Evolutionary conservation across 257 asterid species (phyloP).

Genomic region (Solanum sejunctum): DNA sequence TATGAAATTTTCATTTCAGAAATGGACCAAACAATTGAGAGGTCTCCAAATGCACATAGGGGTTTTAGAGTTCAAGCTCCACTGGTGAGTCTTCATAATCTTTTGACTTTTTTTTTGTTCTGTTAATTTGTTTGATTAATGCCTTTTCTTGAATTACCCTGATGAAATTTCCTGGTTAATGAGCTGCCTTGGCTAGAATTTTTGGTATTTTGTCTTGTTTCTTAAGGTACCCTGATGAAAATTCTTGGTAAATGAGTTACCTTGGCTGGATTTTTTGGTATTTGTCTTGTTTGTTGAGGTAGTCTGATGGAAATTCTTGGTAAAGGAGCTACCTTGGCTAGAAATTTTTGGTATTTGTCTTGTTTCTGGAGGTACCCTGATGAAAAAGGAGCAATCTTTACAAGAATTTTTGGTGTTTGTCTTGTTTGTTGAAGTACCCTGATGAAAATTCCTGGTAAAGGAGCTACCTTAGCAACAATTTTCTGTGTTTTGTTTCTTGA

Average conservation of each 20-base stretch:
- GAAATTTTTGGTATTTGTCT: background rate
- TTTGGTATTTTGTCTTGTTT: background rate
- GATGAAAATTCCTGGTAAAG: background rate
- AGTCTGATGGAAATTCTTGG: background rate
- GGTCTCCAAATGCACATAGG: constrained; percentile 71
- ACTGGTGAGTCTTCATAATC: constrained; percentile 41
- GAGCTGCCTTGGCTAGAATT: background rate
- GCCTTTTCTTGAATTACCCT: background rate
- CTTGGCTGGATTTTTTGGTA: background rate
- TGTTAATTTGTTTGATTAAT: background rate
- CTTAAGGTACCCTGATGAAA: background rate
- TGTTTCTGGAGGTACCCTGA: background rate
- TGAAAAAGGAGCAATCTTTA: background rate
- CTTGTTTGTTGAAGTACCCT: background rate
- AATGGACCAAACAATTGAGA: constrained; percentile 62
- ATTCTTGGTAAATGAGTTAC: background rate
- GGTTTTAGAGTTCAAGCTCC: constrained; percentile 84
- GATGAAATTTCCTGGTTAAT: background rate
- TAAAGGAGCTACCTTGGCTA: background rate
- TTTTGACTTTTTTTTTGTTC: constrained; percentile 1
- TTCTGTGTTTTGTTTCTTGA: background rate
- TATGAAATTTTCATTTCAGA: constrained; percentile 20
- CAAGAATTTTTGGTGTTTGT: background rate
- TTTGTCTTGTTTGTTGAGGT: background rate
- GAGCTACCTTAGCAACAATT: background rate